Conservation (phyloP, 768 basidiomycete species). For the Solioccasus polychromus region DNA sequence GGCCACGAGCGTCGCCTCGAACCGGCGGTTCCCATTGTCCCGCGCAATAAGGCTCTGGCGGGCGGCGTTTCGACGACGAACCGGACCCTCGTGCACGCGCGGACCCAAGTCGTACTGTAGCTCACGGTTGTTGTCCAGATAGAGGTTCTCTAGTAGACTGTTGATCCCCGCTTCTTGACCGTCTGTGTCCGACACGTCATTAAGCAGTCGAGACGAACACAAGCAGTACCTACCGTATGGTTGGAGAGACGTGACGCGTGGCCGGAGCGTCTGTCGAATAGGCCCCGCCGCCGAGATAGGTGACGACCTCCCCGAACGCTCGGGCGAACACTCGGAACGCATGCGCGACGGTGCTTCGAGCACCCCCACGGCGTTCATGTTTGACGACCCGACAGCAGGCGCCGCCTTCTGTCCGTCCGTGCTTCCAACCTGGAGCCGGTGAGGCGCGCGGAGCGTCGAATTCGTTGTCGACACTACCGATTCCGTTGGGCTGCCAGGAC, state of each 20-base stretch:
- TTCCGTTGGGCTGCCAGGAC: conserved; percentile 79
- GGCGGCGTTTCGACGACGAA: conserved; percentile 70
- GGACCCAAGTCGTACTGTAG: conserved; percentile 92
- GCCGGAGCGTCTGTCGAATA: conserved; percentile 45
- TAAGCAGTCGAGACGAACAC: background rate
- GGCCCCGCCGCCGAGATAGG: conserved; percentile 64
- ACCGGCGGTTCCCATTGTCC: conserved; percentile 55
- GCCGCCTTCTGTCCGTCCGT: conserved; percentile 83
- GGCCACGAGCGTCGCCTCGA: conserved; percentile 79
- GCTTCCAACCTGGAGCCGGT: conserved; percentile 66
- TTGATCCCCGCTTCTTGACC: conserved; percentile 88
- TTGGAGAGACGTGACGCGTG: conserved; percentile 49
- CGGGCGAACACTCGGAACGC: conserved; percentile 62
- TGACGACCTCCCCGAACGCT: conserved; percentile 75
- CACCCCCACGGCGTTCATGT: conserved; percentile 77
- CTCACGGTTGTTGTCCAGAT: conserved; percentile 82
- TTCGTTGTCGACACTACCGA: conserved; percentile 74
- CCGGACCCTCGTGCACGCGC: conserved; percentile 74
- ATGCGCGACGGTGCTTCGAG: conserved; percentile 75
- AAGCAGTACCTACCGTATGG: conserved; percentile 55
- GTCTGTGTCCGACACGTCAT: conserved; percentile 46
- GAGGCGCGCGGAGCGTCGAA: conserved; percentile 55
- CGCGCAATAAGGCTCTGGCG: conserved; percentile 67
- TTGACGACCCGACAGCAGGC: conserved; percentile 85
- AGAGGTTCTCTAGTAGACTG: conserved; percentile 85